Evolutionary conservation across 2,329 filamentous ascomycete genomes (phyloP), one percentile per base, ranked within the genome.

Genomic region (Fusarium oxysporum): DNA sequence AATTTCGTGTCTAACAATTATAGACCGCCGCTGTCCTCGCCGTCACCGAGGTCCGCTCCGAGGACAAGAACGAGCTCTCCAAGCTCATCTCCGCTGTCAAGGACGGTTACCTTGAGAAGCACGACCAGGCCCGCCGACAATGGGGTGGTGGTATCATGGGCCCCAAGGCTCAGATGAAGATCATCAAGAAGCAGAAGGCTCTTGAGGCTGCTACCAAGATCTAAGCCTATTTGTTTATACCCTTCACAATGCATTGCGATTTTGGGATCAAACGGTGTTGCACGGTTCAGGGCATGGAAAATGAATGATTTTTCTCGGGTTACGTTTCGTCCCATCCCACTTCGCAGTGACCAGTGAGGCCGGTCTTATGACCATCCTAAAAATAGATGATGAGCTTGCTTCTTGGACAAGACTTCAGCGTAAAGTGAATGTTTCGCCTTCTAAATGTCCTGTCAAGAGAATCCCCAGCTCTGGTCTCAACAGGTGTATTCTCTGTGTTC

Each of bases 111-210:
- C 87, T 93, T 81, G 95, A 97, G 86, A 97, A 97, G 91, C 93
- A 93, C 85, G 96, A 98, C 88, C 93, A 95, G 83, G 86, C 90
- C 81, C 93, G 94, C 86, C 92, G 93, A 85, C 93, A 96, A 88
- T 99, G 97, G 96, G 96, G 97, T 88, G 96, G 96, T 91, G 97
- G 97, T 86, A 98, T 99, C 89, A 98, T 99, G 95, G 89, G 96
- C 82, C 89, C 92, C 84, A 99, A 99, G 94, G 95, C 96, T 83
- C 91, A 90, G 86, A 90, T 89, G 86, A 87, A 87, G 82, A 89
- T 86, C 74, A 85, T 87, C 85, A 98, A 97, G 93, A 94, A 94
- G 90, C 90, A 92, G 87, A 98, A 98, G 93, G 95, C 95, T 83
- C 82, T 96, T 75, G 96, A 98, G 87, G 87, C 86, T 82, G 95